Base-by-base conservation (phyloP, 148 eudicot species). In the Arctostaphylos glauca region DNA sequence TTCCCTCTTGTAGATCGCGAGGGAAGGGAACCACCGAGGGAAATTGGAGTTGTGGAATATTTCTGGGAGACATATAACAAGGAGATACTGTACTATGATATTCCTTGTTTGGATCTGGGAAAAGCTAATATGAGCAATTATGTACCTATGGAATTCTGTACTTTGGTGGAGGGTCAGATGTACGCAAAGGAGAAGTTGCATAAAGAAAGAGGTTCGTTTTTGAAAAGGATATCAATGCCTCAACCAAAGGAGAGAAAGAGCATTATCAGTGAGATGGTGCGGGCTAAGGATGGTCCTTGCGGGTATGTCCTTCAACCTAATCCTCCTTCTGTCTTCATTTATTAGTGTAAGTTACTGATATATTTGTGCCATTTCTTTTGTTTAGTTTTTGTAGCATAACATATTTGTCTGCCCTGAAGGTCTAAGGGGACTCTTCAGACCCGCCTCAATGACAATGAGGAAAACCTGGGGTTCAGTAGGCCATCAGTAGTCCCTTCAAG, bases 111-210 rank as follows among this genome's bases (percentile, higher is more conserved):
- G 52, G 84, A 86, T 62, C 76, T 91, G 74, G 94, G 94, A 70
- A 90, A 81, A 84, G 77, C 64, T 4, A 31, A 31, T 31, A 31
- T 31, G 38, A 31, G 38, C 38, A 91, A 89, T 48, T 84, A 86
- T 81, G 89, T 90, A 10, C 96, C 96, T 0, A 84, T 91, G 74
- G 96, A 93, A 81, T 84, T 91, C n/a, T 93, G 96, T 81, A 82
- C 84, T 59, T 83, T 93, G 88, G 89, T 86, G 66, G 92, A 91
- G 88, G 94, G 92, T 31, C 94, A 89, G 84, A 88, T 92, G 83
- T 90, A 49, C 46, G 91, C 90, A 5, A 91, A 90, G 86, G 96
- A 91, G 80, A 14, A 83, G 21, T 58, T 90, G 75, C 86, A 83
- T 52, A 71, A 21, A 38, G 38, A 90, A 3, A 58, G 81, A 41